These are phyloP conservation scores for Exserohilum rostratum DNA, from an alignment of 2,329 filamentous ascomycete genomes.

Conservation along the genomic window DNA sequence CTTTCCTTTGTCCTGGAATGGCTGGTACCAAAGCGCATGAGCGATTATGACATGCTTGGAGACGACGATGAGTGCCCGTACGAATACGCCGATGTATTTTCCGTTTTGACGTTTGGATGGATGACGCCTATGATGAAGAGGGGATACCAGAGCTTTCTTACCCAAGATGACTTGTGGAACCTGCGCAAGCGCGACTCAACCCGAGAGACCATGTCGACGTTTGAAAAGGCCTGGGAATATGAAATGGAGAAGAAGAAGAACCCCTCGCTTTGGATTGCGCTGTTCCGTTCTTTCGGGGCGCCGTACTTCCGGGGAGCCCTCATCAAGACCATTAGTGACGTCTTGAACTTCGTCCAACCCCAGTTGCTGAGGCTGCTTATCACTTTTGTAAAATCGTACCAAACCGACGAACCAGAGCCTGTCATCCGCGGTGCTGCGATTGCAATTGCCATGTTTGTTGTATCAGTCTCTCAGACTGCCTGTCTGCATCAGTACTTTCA, in stretches of 20 bases:
- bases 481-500: conserved; percentile 99
- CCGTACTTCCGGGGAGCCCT: conserved; percentile 81
- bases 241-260: conserved; percentile 74
- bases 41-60: conserved; percentile 70
- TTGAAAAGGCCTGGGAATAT: conserved; percentile 76
- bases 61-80: conserved; percentile 75
- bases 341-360: conserved; percentile 86
- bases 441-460: conserved; percentile 87
- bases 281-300: conserved; percentile 82
- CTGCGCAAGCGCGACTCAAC: conserved; percentile 82
- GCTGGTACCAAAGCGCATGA: conserved; percentile 79
- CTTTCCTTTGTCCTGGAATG: conserved; percentile 82
- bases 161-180: conserved; percentile 95
- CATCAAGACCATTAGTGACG: conserved; percentile 89
- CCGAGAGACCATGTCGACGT: conserved; percentile 69
- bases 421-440: conserved; percentile 85
- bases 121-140: conserved; percentile 98
- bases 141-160: conserved; percentile 89
- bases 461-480: conserved; percentile 83
- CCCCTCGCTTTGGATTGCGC: conserved; percentile 84
- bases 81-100: conserved; percentile 94
- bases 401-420: conserved; percentile 69
- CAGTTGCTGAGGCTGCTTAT: conserved; percentile 88
- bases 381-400: conserved; percentile 80
- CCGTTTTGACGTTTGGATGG: conserved; percentile 92